Evolutionary conservation across 2,329 filamentous ascomycete species (phyloP).

Genomic region (Fusarium sp.): DNA sequence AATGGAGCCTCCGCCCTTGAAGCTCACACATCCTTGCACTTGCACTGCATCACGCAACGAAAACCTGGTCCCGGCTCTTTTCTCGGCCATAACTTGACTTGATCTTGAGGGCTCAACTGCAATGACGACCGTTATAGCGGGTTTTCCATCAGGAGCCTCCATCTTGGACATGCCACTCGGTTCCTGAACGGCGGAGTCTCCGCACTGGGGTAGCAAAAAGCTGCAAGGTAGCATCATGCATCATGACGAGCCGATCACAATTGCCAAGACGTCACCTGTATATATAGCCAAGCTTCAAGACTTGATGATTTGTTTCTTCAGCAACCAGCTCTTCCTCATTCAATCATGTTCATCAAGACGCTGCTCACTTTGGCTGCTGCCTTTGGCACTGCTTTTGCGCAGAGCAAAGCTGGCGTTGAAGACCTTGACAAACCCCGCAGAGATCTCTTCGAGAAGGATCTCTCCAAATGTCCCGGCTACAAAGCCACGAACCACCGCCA

Average conservation of each 20-base stretch:
- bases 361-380: slow-evolving; percentile 29
- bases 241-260: slow-evolving; percentile 1
- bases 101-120: neutral
- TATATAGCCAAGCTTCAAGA: slow-evolving; percentile 26
- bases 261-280: slow-evolving; percentile 1
- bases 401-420: slow-evolving; percentile 38
- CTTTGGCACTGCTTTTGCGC: slow-evolving; percentile 32
- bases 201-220: slow-evolving; percentile 1
- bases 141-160: neutral
- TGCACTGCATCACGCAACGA: slow-evolving; percentile 16
- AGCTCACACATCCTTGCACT: slow-evolving; percentile 16
- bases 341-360: slow-evolving; percentile 35
- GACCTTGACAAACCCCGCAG: slow-evolving; percentile 32
- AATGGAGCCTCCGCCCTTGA: slow-evolving; percentile 10
- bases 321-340: slow-evolving; percentile 9
- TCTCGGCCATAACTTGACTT: slow-evolving; percentile 27
- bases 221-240: neutral
- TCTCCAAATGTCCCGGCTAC: slow-evolving; percentile 73
- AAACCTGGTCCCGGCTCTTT: slow-evolving; percentile 35
- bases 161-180: neutral
- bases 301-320: neutral
- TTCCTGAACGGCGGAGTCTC: slow-evolving; percentile 24
- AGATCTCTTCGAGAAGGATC: slow-evolving; percentile 39
- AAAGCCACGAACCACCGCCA: slow-evolving; percentile 69
- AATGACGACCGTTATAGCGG: neutral